phyloP scores from a whole-genome alignment of 371 early-diverging fungal genomes.

The Capniomyces stellatus region DNA sequence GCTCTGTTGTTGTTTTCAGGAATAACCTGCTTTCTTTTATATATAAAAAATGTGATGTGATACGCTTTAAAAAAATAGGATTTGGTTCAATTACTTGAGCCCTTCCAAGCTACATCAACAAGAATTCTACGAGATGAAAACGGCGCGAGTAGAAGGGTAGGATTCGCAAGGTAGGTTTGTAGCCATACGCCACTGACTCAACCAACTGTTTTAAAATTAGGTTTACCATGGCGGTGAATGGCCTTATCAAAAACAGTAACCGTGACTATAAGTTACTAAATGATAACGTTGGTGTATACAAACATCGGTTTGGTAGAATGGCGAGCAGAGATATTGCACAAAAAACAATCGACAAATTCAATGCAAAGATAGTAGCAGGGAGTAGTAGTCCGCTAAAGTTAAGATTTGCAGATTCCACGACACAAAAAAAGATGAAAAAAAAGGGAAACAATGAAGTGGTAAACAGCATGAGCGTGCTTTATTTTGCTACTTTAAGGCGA shows the following conservation, averaged over 20 bases:
- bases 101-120: slow-evolving; percentile 44
- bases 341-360: slow-evolving; percentile 45
- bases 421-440: slow-evolving; percentile 58
- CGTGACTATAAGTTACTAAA: too few relatives aligned
- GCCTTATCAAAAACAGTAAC: too few relatives aligned
- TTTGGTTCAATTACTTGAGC: slow-evolving; percentile 41
- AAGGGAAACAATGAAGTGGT: slow-evolving; percentile 27
- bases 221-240: too few relatives aligned
- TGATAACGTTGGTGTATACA: background rate
- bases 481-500: slow-evolving; percentile 5
- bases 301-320: slow-evolving; percentile 29
- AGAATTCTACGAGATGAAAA: slow-evolving; percentile 46
- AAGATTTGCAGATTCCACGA: slow-evolving; percentile 62
- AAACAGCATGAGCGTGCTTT: background rate
- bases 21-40: too few relatives aligned
- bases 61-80: slow-evolving; percentile 24
- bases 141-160: slow-evolving; percentile 48
- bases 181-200: too few relatives aligned
- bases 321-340: slow-evolving; percentile 43
- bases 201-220: background rate
- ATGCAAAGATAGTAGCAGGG: slow-evolving; percentile 39
- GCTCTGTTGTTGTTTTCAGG: background rate
- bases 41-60: too few relatives aligned
- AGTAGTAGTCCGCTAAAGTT: slow-evolving; percentile 49
- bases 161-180: slow-evolving; percentile 49